Evolutionary conservation across 495 filamentous ascomycete genomes (phyloP), one percentile per base, ranked within the genome.

Genomic region (Penicillium argentinense): DNA sequence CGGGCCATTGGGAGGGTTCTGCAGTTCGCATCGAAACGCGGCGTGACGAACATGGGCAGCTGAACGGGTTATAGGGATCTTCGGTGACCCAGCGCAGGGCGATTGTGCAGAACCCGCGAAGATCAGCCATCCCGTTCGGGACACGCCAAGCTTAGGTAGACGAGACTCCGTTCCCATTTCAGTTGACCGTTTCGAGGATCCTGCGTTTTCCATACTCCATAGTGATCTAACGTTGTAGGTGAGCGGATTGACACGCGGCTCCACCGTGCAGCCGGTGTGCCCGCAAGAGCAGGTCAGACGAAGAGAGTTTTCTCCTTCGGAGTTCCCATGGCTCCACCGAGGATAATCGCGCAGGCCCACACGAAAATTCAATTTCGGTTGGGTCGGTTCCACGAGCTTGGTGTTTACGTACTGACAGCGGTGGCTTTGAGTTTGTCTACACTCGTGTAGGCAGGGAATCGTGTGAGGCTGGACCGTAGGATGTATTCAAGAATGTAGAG

Each of bases 281-380:
- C 42, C 25, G 34, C 30, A 45, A 28, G 25, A 47, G 33, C 21
- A 47, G 36, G 44, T 47, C 44, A 30, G 34, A 30, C 17, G 34
- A 38, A 36, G 21, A 32, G 33, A 38, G 32, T 46, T 46, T 26
- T 26, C 29, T 26, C 29, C 25, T 13, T 26, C 33, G 39, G 12
- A 30, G 37, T 39, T 40, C 36, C 19, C 26, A 12, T 30, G 41
- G 27, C 34, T 37, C 25, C 45, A 32, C 38, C 44, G 21, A 24
- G 25, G 45, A 48, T 41, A 41, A 32, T 48, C 45, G 45, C 45
- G 36, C 45, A 41, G 37, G 39, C 5, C 45, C 44, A 38, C 41
- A 22, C 30, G 30, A 36, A 45, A 45, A 37, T 37, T 45, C 19
- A 45, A 37, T 37, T 45, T 27, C 27, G 34, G n/a, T 45, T 36